Percentiles rank a stretch among this genome's conserved stretches.
These are phyloP conservation scores for Vitis labrusca DNA, from an alignment of 164 flowering plant species.

Conservation along the genomic window DNA sequence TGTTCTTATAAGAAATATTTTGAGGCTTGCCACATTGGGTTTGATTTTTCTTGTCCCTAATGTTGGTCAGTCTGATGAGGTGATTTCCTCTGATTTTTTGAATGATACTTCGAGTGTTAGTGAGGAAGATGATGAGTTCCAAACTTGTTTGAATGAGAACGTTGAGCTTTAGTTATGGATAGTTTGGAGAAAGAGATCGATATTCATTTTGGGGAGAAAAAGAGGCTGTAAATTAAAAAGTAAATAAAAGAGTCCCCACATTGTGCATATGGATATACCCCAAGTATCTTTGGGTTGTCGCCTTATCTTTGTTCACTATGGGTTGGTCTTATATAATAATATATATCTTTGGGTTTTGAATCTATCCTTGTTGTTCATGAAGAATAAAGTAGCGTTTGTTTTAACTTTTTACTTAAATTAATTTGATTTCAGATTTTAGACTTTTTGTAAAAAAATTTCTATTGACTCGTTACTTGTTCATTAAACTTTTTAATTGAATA, in stretches of 20 bases:
- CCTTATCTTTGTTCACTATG: too few relatives aligned
- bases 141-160: conserved; percentile 40
- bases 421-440: too few relatives aligned
- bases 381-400: too few relatives aligned
- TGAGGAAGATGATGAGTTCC: conserved; percentile 27
- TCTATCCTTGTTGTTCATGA: too few relatives aligned
- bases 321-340: too few relatives aligned
- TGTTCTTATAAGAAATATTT: conserved; percentile 40
- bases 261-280: not conserved
- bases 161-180: conserved; percentile 7
- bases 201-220: not conserved
- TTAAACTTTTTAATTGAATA: too few relatives aligned
- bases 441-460: too few relatives aligned
- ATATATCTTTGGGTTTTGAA: too few relatives aligned
- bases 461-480: too few relatives aligned
- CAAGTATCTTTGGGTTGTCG: too few relatives aligned
- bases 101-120: not conserved
- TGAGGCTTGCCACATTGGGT: conserved; percentile 49
- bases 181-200: too few relatives aligned
- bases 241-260: not conserved
- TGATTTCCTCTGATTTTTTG: conserved; percentile 37
- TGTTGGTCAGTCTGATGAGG: conserved; percentile 34
- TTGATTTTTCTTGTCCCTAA: conserved; percentile 67
- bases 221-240: not conserved
- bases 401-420: too few relatives aligned